A percentile compares a stretch with the other conserved stretches of the same genome.
Evolutionary conservation across 768 basidiomycete species (phyloP).

Genomic region (Plicaturopsis crispa): DNA sequence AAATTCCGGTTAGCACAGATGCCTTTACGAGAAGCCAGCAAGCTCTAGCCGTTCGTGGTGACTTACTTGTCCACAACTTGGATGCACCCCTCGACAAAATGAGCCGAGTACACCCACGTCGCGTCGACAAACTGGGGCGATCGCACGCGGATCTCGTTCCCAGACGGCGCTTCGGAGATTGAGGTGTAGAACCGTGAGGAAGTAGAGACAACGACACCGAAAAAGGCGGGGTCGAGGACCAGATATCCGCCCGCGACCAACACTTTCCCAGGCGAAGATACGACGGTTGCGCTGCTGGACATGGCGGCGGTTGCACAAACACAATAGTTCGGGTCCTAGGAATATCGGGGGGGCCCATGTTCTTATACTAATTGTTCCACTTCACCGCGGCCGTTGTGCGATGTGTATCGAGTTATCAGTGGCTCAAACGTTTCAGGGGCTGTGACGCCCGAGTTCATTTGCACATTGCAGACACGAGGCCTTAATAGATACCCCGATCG

Average conservation of each 20-base stretch:
- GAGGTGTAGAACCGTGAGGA: slow-evolving; percentile 92
- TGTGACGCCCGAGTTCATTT: no score
- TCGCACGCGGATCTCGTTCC: slow-evolving; percentile 55
- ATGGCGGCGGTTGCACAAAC: no score
- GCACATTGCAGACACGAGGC: no score
- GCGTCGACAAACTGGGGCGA: slow-evolving; percentile 90
- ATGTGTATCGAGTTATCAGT: no score
- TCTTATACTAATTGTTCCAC: no score
- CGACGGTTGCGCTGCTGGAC: slow-evolving; percentile 51
- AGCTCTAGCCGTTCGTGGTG: no score
- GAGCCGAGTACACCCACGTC: slow-evolving; percentile 64
- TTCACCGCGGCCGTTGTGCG: no score
- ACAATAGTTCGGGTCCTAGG: no score
- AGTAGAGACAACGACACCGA: slow-evolving; percentile 86
- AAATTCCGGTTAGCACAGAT: slow-evolving; percentile 9
- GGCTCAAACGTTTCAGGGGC: no score
- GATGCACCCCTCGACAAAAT: slow-evolving; percentile 24
- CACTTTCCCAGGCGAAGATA: slow-evolving; percentile 94
- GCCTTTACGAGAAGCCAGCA: slow-evolving; percentile 37
- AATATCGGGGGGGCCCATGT: no score
- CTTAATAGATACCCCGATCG: no score
- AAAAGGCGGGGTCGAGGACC: slow-evolving; percentile 81
- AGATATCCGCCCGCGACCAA: slow-evolving; percentile 95
- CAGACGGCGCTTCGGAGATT: slow-evolving; percentile 32
- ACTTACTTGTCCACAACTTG: slow-evolving; percentile 15